Conservation (phyloP, 129 eudicot genomes). For the Saussurea involucrata region DNA sequence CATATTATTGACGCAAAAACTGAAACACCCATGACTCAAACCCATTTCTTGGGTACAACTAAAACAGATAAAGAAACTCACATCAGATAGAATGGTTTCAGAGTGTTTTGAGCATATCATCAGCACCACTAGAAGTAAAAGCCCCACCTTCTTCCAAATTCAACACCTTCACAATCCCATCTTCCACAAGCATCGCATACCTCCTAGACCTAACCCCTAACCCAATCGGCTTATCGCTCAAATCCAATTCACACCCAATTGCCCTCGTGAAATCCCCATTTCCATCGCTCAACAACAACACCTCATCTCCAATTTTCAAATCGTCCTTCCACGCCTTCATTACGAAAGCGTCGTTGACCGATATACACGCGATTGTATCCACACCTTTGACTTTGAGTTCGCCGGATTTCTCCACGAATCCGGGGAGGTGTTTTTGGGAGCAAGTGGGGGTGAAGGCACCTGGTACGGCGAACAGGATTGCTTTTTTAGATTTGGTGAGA, state of each 20-base stretch:
- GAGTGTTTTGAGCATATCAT: constrained; percentile 71
- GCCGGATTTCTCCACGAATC: constrained; percentile 45
- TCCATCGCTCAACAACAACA: constrained; percentile 67
- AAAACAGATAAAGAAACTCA: neutral
- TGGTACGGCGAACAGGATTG: constrained; percentile 65
- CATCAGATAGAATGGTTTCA: constrained; percentile 18
- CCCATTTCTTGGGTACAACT: neutral
- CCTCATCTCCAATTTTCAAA: constrained; percentile 44
- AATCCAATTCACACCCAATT: constrained; percentile 73
- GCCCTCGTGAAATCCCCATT: constrained; percentile 72
- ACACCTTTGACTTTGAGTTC: constrained; percentile 56
- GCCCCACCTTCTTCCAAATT: constrained; percentile 92
- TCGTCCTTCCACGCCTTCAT: constrained; percentile 72
- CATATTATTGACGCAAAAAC: constrained; percentile 9
- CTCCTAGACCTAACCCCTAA: constrained; percentile 74
- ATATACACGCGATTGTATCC: constrained; percentile 59
- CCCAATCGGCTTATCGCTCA: constrained; percentile 85
- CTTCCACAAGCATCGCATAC: constrained; percentile 76
- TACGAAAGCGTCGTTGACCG: constrained; percentile 72
- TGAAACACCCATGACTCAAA: constrained; percentile 2
- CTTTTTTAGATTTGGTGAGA: constrained; percentile 44
- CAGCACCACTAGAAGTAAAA: constrained; percentile 81
- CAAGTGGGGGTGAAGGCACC: constrained; percentile 84
- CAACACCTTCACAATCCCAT: constrained; percentile 73
- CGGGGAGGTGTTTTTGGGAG: constrained; percentile 69